A percentile compares a stretch with the other conserved stretches of the same genome.
Conservation (phyloP, 257 asterid genomes). For the Jasminum sambac region DNA sequence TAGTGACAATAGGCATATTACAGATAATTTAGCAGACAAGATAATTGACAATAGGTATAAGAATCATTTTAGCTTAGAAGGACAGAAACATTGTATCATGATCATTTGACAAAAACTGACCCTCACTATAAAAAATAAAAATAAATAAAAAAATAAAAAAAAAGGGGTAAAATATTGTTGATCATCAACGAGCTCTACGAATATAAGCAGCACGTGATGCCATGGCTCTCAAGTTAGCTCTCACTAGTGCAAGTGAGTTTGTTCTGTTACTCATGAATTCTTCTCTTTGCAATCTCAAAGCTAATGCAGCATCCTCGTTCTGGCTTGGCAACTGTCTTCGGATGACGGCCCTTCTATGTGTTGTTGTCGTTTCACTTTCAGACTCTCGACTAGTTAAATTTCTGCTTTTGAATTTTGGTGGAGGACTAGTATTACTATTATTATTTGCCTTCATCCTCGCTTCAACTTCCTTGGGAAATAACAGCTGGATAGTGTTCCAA, state of each 20-base stretch:
- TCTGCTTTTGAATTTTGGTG: background rate
- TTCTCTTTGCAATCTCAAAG: conserved; percentile 86
- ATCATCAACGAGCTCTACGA: conserved; percentile 29
- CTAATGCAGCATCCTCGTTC: conserved; percentile 88
- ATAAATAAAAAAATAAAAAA: too few relatives aligned
- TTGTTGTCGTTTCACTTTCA: background rate
- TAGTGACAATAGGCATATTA: background rate
- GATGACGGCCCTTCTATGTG: too few relatives aligned
- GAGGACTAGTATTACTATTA: background rate
- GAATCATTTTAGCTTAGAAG: too few relatives aligned
- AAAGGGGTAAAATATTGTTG: too few relatives aligned
- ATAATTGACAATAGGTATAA: too few relatives aligned
- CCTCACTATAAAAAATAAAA: too few relatives aligned
- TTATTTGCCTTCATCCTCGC: conserved; percentile 51
- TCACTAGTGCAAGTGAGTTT: conserved; percentile 50
- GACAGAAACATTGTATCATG: too few relatives aligned
- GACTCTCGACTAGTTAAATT: conserved; percentile 46
- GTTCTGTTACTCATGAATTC: conserved; percentile 57
- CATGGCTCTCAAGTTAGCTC: conserved; percentile 92
- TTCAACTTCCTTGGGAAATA: conserved; percentile 87
- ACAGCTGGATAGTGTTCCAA: conserved; percentile 92
- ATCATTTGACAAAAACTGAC: too few relatives aligned
- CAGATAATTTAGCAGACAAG: background rate
- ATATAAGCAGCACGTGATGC: conserved; percentile 68
- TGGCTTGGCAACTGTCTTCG: conserved; percentile 45